Evolutionary conservation across 192 early-diverging fungal genomes (phyloP), one percentile per base, ranked within the genome.

Genomic region (Phycomyces blakesleeanus): DNA sequence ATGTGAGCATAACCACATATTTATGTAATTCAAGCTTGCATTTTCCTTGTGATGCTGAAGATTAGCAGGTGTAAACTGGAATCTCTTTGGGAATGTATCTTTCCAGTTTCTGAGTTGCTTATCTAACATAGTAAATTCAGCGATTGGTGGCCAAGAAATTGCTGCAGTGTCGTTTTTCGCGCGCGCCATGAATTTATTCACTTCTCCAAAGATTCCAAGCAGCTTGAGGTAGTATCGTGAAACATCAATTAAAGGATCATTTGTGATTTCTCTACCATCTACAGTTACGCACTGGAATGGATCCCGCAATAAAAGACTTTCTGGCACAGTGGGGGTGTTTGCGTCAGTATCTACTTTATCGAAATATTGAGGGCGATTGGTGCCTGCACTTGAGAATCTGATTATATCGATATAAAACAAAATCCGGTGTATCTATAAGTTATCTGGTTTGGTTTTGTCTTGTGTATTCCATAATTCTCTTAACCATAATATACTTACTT

Each of bases 301-400:
- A 20, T 63, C 61, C 12, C 61, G 61, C 39, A 63, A 53, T 14
- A 68, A 40, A 18, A 59, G 22, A 25, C 59, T 61, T 25, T 68
- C 66, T 20, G 59, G 26, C 50, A 68, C 38, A 1, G 66, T 38
- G 21, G 66, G 59, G 24, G 51, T 37, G 3, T 61, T 61, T 21
- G 29, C 39, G 29, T 83, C 82, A 57, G 70, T 75, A 27, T 81
- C 79, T 22, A 56, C 64, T 49, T 76, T 74, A 29, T 79, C 74
- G 39, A 83, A 79, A 59, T 75, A 67, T 64, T 70, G 67, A 14
- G 82, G 79, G 38, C 82, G 61, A 26, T 75, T 74, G 25, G 67
- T 68, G 18, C 71, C 72, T 38, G 68, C 61, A 29, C 72, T 66
- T 41, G 68, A 54, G 54, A 70, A 71, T 63, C 75, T 73, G 39